Percentiles rank a stretch among this genome's conserved stretches.
These are phyloP conservation scores for Cutaneotrichosporon curvatum DNA, from an alignment of 1,284 basidiomycete genomes.

Conservation along the genomic window DNA sequence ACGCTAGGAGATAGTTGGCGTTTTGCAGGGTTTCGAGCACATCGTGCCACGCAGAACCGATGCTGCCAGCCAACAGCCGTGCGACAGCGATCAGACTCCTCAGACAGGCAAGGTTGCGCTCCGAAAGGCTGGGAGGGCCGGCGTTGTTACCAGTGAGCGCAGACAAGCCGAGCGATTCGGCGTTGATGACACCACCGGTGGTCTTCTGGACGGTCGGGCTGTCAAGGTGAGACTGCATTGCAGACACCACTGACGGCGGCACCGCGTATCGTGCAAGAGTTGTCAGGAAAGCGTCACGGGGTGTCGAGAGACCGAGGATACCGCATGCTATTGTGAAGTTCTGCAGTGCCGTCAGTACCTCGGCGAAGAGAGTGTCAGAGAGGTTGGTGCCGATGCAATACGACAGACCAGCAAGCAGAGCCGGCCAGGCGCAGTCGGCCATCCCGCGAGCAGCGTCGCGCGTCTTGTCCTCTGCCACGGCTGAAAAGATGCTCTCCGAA, in stretches of 20 bases:
- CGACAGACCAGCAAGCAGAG: constrained; percentile 77
- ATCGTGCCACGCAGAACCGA: constrained; percentile 83
- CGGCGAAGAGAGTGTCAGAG: constrained; percentile 61
- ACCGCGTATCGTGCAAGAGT: constrained; percentile 81
- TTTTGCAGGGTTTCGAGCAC: constrained; percentile 86
- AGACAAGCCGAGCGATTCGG: constrained; percentile 62
- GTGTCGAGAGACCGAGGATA: constrained; percentile 73
- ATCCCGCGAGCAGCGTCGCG: constrained; percentile 59
- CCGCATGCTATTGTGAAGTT: constrained; percentile 82
- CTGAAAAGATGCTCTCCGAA: constrained; percentile 76
- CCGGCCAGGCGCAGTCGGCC: constrained; percentile 81
- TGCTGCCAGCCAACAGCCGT: constrained; percentile 71
- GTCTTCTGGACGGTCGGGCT: constrained; percentile 5
- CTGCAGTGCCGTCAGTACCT: constrained; percentile 67
- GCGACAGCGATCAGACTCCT: constrained; percentile 73
- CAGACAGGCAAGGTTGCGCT: constrained; percentile 83
- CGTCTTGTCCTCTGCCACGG: constrained; percentile 44
- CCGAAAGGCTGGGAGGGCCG: constrained; percentile 66
- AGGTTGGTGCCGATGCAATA: constrained; percentile 84
- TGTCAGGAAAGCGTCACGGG: constrained; percentile 87
- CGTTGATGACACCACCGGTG: constrained; percentile 52
- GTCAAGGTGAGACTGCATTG: constrained; percentile 65
- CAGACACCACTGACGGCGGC: constrained; percentile 76
- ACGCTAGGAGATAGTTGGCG: constrained; percentile 76
- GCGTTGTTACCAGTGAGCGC: constrained; percentile 38